Evolutionary conservation across 2,329 filamentous ascomycete genomes (phyloP).

Genomic region (Colletotrichum agaves): DNA sequence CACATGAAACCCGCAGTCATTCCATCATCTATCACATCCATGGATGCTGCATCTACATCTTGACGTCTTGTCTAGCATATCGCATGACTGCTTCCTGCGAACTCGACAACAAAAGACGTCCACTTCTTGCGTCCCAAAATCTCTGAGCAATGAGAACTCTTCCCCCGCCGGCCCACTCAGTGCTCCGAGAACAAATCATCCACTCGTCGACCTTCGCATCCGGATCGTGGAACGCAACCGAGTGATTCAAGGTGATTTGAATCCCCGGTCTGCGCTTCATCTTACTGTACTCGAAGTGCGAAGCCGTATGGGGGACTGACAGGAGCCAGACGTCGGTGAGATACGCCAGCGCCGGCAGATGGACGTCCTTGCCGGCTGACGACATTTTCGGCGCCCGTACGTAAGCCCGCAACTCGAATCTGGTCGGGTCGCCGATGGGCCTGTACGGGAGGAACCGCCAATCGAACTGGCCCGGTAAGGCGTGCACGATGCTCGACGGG

Average conservation of each 20-base stretch:
- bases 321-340: constrained; percentile 4
- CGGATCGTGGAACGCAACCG: background rate
- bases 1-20: no score
- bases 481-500: background rate
- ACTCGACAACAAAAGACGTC: background rate
- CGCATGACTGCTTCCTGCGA: constrained; percentile 5
- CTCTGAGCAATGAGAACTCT: background rate
- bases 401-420: background rate
- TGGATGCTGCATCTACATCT: background rate
- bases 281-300: background rate
- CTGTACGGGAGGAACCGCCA: background rate
- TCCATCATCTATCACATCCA: no score
- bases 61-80: background rate
- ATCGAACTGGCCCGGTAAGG: background rate
- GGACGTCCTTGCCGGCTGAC: background rate
- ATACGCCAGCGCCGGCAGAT: background rate
- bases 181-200: background rate
- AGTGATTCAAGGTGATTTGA: constrained; percentile 1
- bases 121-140: background rate
- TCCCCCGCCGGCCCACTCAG: background rate
- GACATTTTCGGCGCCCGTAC: background rate
- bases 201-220: background rate
- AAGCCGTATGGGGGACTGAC: background rate
- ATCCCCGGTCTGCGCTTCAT: background rate
- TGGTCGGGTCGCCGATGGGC: background rate